These are phyloP conservation scores for Lasiosphaeria hispida DNA, from an alignment of 495 filamentous ascomycete species.

Conservation along the genomic window DNA sequence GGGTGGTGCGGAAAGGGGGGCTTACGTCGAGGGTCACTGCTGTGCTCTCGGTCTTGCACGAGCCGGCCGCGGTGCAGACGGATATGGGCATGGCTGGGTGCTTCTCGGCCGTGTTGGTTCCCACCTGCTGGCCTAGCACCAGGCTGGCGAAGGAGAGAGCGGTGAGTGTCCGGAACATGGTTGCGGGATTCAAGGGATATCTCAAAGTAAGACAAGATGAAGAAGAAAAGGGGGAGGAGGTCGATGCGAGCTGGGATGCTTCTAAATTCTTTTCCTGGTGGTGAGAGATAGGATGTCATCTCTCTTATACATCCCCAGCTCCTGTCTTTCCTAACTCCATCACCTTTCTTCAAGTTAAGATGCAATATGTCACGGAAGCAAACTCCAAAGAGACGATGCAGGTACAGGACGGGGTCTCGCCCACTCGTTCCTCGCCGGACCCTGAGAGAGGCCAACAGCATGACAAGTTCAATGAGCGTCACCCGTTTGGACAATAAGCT, in stretches of 20 bases:
- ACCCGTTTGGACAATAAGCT: slow-evolving; percentile 4
- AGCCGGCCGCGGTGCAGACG: slow-evolving; percentile 50
- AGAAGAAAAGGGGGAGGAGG: background rate
- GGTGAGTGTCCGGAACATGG: slow-evolving; percentile 28
- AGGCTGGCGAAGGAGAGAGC: slow-evolving; percentile 35
- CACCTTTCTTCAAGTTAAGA: background rate
- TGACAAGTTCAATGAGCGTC: background rate
- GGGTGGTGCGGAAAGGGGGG: background rate
- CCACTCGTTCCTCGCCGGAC: background rate
- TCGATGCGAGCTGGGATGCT: background rate
- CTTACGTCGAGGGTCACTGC: slow-evolving; percentile 54
- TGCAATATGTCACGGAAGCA: slow-evolving; percentile 2
- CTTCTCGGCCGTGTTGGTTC: slow-evolving; percentile 47
- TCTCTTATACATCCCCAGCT: slow-evolving; percentile 1
- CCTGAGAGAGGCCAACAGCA: background rate
- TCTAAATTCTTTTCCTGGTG: background rate
- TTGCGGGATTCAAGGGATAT: background rate
- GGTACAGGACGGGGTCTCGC: background rate
- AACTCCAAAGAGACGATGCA: background rate
- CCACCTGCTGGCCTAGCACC: slow-evolving; percentile 50
- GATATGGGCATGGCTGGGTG: slow-evolving; percentile 58
- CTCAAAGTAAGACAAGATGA: too few relatives aligned
- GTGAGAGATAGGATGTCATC: background rate
- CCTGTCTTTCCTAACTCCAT: background rate
- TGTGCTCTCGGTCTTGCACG: slow-evolving; percentile 51